Evolutionary conservation across 192 early-diverging fungal genomes (phyloP), one percentile per base, ranked within the genome.

Genomic region (Lunasporangiospora selenospora): DNA sequence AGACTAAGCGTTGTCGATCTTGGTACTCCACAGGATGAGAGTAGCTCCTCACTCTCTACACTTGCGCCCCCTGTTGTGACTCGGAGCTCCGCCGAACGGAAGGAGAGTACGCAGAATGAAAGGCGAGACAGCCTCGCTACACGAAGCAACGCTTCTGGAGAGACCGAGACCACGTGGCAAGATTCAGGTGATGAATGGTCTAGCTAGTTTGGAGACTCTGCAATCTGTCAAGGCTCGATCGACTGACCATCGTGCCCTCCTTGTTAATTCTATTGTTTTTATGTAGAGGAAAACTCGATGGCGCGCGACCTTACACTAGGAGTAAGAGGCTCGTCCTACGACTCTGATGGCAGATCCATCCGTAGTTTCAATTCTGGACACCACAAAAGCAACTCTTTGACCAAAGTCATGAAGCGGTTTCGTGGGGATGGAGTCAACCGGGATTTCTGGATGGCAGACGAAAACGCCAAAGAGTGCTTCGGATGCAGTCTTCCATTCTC

Each of bases 381-480:
- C 65, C 80, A 45, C 38, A 78, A 37, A 60, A 76, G 30, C 67
- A 82, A 84, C 36, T 87, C 85, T 0, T 45, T 83, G 6, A 77
- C 70, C 10, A 76, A 76, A 38, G 73, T 83, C 39, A 67, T 87
- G 16, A 71, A 80, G 13, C 66, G 83, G 13, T 44, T 87, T 7
- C 63, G 85, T 26, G 85, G 85, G 5, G 82, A 85, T 29, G 78
- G 81, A 15, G 71, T 75, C 30, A 83, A 79, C 50, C 79, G 67
- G 53, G 87, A 90, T 18, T 91, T 87, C 52, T 93, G 92, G 92
- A 94, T 94, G 91, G 80, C 84, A 11, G 92, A 94, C 56, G 92
- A 94, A 34, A 87, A 84, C 45, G 88, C 84, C 46, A 90, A 89
- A 62, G 89, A 90, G 65, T 94, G 92, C 65, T 93, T 87, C 77